A percentile compares a stretch with the other conserved stretches of the same genome.
These are phyloP conservation scores for Glonium stellatum DNA, from an alignment of 495 filamentous ascomycete genomes.

Conservation along the genomic window DNA sequence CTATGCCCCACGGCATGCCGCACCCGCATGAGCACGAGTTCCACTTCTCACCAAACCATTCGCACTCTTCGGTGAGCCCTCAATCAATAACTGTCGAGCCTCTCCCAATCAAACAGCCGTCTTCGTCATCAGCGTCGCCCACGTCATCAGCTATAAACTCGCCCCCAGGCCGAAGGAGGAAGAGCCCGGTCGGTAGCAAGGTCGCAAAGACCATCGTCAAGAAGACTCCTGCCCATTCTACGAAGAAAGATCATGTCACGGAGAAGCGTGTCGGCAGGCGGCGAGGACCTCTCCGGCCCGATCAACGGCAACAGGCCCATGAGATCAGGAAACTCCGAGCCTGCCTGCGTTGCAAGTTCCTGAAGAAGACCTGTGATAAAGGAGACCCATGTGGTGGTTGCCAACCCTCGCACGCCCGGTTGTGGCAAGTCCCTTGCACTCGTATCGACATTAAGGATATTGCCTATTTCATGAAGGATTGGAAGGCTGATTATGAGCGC, in stretches of 20 bases:
- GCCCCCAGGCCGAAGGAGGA: constrained; percentile 61
- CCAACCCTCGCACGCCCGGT: constrained; percentile 81
- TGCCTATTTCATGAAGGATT: constrained; percentile 95
- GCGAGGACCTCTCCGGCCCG: constrained; percentile 80
- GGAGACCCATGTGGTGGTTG: constrained; percentile 89
- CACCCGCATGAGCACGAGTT: constrained; percentile 16
- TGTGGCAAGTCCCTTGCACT: constrained; percentile 94
- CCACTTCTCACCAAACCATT: constrained; percentile 31
- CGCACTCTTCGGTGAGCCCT: constrained; percentile 57
- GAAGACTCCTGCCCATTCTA: constrained; percentile 55
- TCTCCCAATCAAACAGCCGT: constrained; percentile 61
- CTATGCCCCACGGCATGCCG: constrained; percentile 24
- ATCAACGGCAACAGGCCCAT: constrained; percentile 87
- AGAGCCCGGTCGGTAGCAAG: constrained; percentile 56
- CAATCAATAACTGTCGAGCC: constrained; percentile 56
- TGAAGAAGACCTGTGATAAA: constrained; percentile 96
- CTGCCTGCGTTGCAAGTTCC: constrained; percentile 91
- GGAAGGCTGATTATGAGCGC: constrained; percentile 89
- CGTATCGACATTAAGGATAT: constrained; percentile 97
- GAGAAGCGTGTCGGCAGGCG: constrained; percentile 88
- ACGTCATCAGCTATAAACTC: constrained; percentile 42
- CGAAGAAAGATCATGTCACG: constrained; percentile 64
- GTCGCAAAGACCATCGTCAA: constrained; percentile 68
- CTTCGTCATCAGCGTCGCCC: constrained; percentile 46
- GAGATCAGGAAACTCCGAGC: constrained; percentile 89